phyloP scores from a whole-genome alignment of 2,329 filamentous ascomycete species.

The Ophiognomonia clavigignenti-juglandacearum region DNA sequence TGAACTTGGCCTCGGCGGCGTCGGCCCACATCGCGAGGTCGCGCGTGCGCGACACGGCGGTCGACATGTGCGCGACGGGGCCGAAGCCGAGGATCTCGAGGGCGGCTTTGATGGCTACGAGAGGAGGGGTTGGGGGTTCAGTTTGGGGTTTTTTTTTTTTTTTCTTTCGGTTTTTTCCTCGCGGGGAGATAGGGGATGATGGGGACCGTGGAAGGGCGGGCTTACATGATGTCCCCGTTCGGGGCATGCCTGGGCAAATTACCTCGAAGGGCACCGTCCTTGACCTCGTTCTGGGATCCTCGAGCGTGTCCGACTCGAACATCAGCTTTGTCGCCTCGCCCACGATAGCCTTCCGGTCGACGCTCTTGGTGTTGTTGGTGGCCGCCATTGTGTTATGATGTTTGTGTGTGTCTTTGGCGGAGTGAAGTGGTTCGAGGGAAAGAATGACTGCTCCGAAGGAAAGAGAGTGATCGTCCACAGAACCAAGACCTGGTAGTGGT shows the following conservation, averaged over 20 bases:
- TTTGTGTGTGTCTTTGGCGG: neutral
- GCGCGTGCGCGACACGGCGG: constrained; percentile 6
- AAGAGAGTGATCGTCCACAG: neutral
- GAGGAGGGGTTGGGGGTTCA: no score
- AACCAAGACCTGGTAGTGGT: neutral
- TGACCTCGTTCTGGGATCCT: constrained; percentile 6
- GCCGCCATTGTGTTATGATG: neutral
- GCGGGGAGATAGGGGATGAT: neutral
- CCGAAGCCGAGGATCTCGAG: constrained; percentile 12
- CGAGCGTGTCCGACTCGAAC: constrained; percentile 10
- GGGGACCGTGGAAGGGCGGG: no score
- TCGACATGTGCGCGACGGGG: constrained; percentile 11
- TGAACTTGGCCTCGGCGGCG: constrained; percentile 13
- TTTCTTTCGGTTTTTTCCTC: neutral
- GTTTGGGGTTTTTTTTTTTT: no score
- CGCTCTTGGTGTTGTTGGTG: constrained; percentile 1
- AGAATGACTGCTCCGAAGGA: neutral
- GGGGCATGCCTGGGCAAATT: constrained; percentile 9
- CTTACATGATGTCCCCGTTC: constrained; percentile 10
- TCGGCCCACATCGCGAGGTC: constrained; percentile 12
- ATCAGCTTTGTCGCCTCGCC: constrained; percentile 8
- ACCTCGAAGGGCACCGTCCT: constrained; percentile 9
- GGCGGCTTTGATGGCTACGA: constrained; percentile 10
- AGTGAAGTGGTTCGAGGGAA: neutral
- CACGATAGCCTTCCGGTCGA: constrained; percentile 7